Evolutionary conservation across 2,329 filamentous ascomycete genomes (phyloP), one percentile per base, ranked within the genome.

Genomic region (Hirsutella minnesotensis): DNA sequence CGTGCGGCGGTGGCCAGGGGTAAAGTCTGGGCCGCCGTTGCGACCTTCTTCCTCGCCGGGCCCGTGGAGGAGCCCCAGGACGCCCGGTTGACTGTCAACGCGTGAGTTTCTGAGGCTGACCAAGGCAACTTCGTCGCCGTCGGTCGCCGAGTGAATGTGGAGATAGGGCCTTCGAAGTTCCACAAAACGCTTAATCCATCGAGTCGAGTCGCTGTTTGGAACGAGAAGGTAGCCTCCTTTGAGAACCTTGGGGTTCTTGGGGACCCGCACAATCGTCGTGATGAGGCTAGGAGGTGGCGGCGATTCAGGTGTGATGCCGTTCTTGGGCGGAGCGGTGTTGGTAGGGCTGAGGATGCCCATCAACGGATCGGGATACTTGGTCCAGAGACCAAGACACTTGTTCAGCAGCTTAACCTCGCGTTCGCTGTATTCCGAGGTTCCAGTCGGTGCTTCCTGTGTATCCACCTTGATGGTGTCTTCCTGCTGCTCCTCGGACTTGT

Each of bases 101-200:
- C 89, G 77, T 8, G 86, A 84, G 56, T 95, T 94, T 30, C 83
- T 79, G 43, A 98, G 70, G 57, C 90, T 94, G 53, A 96, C 86
- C 9, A 92, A 81, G 42, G 83, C 86, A 38, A 95, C 75, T 62
- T 95, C 90, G 52, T 96, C 92, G 16, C 90, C 89, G 34, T 94
- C 85, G 0, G 81, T 79, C 0, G 83, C 81, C 20, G 79, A 84
- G 64, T 96, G 86, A 30, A 98, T 77, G 61, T 96, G 88, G 42
- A 98, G 72, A 58, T 96, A 98, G 0, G 92, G 92, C 41, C 84
- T 76, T 27, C 92, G 79, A 22, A 98, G 75, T 64, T 98, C 92
- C 40, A 95, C 86, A 56, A 94, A 96, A 35, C 90, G 81, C 53
- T 89, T 86, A 22, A 92, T 76, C 92, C 92, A 98, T 47, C 83